Conservation (phyloP, 768 basidiomycete species). For the Leccinum disarticulatum region DNA sequence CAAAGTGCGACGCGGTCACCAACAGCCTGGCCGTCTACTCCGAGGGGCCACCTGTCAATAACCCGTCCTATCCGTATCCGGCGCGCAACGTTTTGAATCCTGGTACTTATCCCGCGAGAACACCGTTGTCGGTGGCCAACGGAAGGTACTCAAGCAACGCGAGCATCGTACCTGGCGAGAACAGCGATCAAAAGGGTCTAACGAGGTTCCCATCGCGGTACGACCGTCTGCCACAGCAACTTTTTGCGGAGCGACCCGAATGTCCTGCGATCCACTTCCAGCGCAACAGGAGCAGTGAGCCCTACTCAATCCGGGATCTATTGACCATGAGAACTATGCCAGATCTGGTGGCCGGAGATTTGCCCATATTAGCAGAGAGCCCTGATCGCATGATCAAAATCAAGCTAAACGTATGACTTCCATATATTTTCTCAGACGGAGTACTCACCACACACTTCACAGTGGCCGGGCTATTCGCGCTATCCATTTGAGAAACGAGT, state of each 20-base stretch:
- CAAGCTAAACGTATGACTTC: slow-evolving; percentile 33
- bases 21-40: slow-evolving; percentile 19
- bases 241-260: slow-evolving; percentile 17
- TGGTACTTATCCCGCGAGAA: slow-evolving; percentile 14
- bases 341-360: slow-evolving; percentile 21
- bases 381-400: slow-evolving; percentile 36
- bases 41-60: slow-evolving; percentile 16
- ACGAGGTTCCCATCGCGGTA: slow-evolving; percentile 5
- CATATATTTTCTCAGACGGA: not conserved
- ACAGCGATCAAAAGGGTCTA: slow-evolving; percentile 1
- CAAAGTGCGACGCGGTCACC: slow-evolving; percentile 6
- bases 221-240: slow-evolving; percentile 23
- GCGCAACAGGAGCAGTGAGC: slow-evolving; percentile 22
- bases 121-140: slow-evolving; percentile 9
- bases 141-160: slow-evolving; percentile 2
- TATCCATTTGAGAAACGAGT: slow-evolving; percentile 40
- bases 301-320: slow-evolving; percentile 29
- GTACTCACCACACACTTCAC: slow-evolving; percentile 1
- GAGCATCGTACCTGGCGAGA: slow-evolving; percentile 2
- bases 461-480: slow-evolving; percentile 53
- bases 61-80: slow-evolving; percentile 30
- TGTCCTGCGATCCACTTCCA: slow-evolving; percentile 34
- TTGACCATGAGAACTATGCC: slow-evolving; percentile 26
- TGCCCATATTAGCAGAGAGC: slow-evolving; percentile 20
- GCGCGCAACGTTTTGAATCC: slow-evolving; percentile 30